Conservation (phyloP, 148 eudicot species). For the Vaccinium macrocarpon region DNA sequence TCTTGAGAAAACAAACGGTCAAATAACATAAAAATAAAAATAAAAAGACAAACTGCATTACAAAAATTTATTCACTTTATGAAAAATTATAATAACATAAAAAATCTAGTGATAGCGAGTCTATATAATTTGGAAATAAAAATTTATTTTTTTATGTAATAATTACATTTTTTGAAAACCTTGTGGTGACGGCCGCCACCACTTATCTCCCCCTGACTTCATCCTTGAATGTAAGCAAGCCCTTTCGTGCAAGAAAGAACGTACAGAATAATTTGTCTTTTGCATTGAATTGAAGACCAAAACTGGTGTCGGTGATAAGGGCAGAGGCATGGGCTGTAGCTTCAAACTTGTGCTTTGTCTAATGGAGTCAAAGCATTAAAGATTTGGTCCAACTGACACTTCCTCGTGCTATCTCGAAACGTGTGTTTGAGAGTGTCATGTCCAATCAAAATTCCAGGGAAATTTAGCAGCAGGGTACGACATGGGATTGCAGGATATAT, state of each 20-base stretch:
- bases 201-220: too few species aligned
- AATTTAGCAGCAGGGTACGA: background rate
- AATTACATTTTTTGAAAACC: too few species aligned
- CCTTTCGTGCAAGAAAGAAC: background rate
- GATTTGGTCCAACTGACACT: conserved; percentile 16
- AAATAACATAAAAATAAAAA: background rate
- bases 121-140: too few species aligned
- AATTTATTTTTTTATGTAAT: too few species aligned
- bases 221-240: background rate
- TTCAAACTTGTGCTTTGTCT: background rate
- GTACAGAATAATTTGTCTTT: background rate
- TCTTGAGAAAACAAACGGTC: background rate
- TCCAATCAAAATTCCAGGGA: background rate
- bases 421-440: background rate
- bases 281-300: conserved; percentile 12
- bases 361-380: conserved; percentile 9
- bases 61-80: too few species aligned
- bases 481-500: background rate
- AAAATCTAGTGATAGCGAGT: too few species aligned
- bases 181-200: too few species aligned
- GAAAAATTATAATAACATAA: too few species aligned
- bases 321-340: background rate
- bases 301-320: background rate
- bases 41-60: background rate
- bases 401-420: conserved; percentile 15